phyloP scores from a whole-genome alignment of 345 rosid genomes.

The Chamaenerion angustifolium region DNA sequence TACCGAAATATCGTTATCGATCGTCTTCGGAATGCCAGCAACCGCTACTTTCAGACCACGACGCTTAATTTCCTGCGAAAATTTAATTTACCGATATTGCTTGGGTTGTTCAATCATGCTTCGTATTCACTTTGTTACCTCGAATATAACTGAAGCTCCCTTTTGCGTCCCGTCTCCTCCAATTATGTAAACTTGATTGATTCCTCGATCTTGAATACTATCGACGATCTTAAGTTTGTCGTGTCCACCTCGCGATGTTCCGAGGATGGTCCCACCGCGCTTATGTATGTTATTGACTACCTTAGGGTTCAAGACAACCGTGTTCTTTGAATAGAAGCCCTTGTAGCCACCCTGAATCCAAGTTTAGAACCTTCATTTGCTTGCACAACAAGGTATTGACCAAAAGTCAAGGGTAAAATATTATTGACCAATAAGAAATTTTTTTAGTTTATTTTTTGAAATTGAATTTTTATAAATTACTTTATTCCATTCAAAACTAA shows the following conservation, averaged over 20 bases:
- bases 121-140: conserved; percentile 23
- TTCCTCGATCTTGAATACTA: conserved; percentile 77
- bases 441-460: too few species aligned
- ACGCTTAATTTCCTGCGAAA: conserved; percentile 46
- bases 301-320: conserved; percentile 36
- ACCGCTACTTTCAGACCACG: conserved; percentile 81
- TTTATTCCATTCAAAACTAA: too few species aligned
- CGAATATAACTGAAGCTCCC: conserved; percentile 72
- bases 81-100: too few species aligned
- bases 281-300: conserved; percentile 64
- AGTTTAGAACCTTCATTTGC: background rate
- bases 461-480: too few species aligned
- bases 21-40: conserved; percentile 81
- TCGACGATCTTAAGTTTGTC: conserved; percentile 63
- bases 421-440: too few species aligned
- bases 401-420: too few species aligned
- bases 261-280: conserved; percentile 73
- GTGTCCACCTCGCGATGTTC: conserved; percentile 78
- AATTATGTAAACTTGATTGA: conserved; percentile 75
- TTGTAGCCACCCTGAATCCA: conserved; percentile 61
- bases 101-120: too few species aligned
- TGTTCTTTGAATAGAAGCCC: conserved; percentile 67
- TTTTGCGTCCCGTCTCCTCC: conserved; percentile 93
- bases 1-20: conserved; percentile 85
- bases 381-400: background rate